Conservation (phyloP, 148 eudicot species). For the Rheum nobile region DNA sequence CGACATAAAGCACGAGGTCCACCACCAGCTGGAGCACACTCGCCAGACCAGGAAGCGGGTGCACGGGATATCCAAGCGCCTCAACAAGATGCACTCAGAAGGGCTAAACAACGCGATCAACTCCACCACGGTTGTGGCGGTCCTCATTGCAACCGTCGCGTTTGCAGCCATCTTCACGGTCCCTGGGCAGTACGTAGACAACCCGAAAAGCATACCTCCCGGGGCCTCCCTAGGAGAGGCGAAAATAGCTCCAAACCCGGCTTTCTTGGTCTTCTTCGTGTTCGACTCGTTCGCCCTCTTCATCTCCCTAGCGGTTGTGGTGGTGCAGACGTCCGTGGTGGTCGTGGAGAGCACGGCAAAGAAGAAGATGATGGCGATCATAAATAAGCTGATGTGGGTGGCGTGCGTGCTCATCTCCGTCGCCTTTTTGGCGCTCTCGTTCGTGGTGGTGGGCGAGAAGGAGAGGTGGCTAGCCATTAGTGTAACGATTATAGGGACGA, state of each 20-base stretch:
- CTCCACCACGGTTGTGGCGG: constrained; percentile 42
- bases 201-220: constrained; percentile 10
- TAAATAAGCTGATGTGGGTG: constrained; percentile 54
- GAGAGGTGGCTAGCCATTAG: constrained; percentile 32
- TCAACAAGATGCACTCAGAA: constrained; percentile 39
- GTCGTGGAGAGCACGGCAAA: constrained; percentile 44
- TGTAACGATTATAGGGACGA: constrained; percentile 30
- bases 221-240: constrained; percentile 36
- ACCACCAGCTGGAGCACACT: constrained; percentile 45
- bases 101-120: constrained; percentile 50
- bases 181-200: constrained; percentile 40
- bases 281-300: constrained; percentile 49
- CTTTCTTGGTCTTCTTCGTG: constrained; percentile 31
- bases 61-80: constrained; percentile 29
- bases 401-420: constrained; percentile 38
- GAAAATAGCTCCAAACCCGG: constrained; percentile 23
- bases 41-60: constrained; percentile 29
- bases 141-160: constrained; percentile 44
- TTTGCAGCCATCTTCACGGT: constrained; percentile 48
- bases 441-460: constrained; percentile 28
- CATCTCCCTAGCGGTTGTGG: constrained; percentile 52
- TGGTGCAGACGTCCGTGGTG: constrained; percentile 46
- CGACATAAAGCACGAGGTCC: constrained; percentile 53
- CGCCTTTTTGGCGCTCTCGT: constrained; percentile 43
- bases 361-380: constrained; percentile 47